These are phyloP conservation scores for Talaromyces sp. DNA, from an alignment of 2,329 filamentous ascomycete species.

Conservation along the genomic window DNA sequence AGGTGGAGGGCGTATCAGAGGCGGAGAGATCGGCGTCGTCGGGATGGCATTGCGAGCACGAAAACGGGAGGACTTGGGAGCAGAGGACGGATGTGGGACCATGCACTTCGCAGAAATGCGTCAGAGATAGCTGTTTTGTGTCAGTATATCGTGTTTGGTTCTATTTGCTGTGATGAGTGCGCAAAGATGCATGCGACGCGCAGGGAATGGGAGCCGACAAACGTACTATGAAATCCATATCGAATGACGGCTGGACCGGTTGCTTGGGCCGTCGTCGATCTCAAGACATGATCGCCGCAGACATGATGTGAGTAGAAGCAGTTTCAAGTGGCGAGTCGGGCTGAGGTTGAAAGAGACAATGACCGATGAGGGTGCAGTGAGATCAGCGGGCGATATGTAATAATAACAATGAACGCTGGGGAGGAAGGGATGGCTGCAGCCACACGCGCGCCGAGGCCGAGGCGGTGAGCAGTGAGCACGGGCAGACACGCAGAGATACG, in stretches of 20 bases:
- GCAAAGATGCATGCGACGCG: neutral
- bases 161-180: neutral
- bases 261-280: neutral
- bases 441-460: neutral
- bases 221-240: slow-evolving; percentile 44
- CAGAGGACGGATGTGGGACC: slow-evolving; percentile 58
- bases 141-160: neutral
- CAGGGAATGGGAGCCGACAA: slow-evolving; percentile 8
- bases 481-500: neutral
- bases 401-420: neutral
- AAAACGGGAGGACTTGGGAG: slow-evolving; percentile 52
- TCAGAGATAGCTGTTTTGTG: slow-evolving; percentile 50
- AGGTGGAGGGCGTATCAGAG: slow-evolving; percentile 34
- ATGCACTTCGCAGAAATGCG: slow-evolving; percentile 59
- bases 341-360: neutral
- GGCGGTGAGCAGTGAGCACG: neutral
- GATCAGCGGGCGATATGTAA: neutral
- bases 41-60: slow-evolving; percentile 49
- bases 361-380: neutral
- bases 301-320: neutral
- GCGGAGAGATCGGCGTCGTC: slow-evolving; percentile 32
- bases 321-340: too few species aligned
- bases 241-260: neutral
- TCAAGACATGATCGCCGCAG: slow-evolving; percentile 1
- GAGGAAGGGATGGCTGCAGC: slow-evolving; percentile 6